phyloP scores from a whole-genome alignment of 1,284 basidiomycete species.

The Ceratobasidium sp. region DNA sequence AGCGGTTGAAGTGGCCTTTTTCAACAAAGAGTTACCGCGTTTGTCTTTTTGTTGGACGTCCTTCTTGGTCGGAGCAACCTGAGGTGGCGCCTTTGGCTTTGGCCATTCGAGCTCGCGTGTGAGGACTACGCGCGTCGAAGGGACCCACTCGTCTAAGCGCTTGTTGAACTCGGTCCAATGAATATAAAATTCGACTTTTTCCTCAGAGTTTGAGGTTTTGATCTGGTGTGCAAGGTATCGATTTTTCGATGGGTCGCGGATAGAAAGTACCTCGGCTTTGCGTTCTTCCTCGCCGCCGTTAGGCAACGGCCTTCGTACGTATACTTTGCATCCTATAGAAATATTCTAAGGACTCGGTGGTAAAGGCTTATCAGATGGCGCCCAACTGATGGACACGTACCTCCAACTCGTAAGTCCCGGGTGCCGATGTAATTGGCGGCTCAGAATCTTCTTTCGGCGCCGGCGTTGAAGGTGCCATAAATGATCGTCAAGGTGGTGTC shows the following conservation, averaged over 20 bases:
- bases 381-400: conserved; percentile 14
- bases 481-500: background rate
- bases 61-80: conserved; percentile 51
- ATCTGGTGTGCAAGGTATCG: conserved; percentile 56
- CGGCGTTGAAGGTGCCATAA: conserved; percentile 36
- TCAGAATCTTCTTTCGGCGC: conserved; percentile 36
- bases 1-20: conserved; percentile 48
- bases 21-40: conserved; percentile 48
- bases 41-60: conserved; percentile 52
- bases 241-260: conserved; percentile 81
- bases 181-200: conserved; percentile 92
- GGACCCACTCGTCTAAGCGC: conserved; percentile 98
- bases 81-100: conserved; percentile 73
- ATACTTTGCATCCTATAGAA: conserved; percentile 91
- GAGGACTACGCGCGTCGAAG: conserved; percentile 84
- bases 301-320: conserved; percentile 78
- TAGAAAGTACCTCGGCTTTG: conserved; percentile 91
- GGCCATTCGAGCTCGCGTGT: conserved; percentile 95
- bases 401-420: conserved; percentile 35
- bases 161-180: conserved; percentile 99
- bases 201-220: conserved; percentile 63
- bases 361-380: conserved; percentile 36
- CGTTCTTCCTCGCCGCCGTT: conserved; percentile 84
- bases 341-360: conserved; percentile 65
- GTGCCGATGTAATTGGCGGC: conserved; percentile 29